Conservation (phyloP, 345 rosid genomes). For the Atalantia buxifolia region DNA sequence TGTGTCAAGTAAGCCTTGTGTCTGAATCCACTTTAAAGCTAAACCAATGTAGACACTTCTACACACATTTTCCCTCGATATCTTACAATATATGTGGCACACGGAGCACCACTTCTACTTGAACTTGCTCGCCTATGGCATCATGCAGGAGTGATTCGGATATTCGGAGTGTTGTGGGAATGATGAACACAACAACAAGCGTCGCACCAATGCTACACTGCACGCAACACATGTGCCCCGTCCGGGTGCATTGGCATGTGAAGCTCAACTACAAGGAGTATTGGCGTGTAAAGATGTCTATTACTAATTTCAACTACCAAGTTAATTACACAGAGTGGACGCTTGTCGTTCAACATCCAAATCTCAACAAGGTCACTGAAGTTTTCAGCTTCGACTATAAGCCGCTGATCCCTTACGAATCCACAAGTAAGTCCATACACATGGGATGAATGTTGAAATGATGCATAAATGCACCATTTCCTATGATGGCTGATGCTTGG, state of each 20-base stretch:
- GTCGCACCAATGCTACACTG: constrained; percentile 15
- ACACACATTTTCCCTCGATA: not conserved
- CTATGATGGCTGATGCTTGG: not conserved
- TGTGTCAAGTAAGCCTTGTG: constrained; percentile 27
- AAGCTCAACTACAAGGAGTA: constrained; percentile 32
- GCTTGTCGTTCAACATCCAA: constrained; percentile 36
- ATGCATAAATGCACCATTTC: not conserved
- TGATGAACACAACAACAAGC: not conserved
- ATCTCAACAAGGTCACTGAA: constrained; percentile 26
- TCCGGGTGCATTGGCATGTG: constrained; percentile 35
- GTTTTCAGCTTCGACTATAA: constrained; percentile 22
- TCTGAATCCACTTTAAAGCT: not conserved
- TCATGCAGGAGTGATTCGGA: constrained; percentile 14
- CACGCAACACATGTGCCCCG: constrained; percentile 28
- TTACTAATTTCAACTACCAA: constrained; percentile 26
- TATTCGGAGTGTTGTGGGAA: constrained; percentile 13
- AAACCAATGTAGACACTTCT: not conserved
- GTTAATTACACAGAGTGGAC: constrained; percentile 35
- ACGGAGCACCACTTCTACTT: not conserved
- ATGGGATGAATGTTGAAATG: not conserved
- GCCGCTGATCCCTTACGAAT: constrained; percentile 20
- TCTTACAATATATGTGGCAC: not conserved
- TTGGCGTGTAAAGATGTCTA: constrained; percentile 33
- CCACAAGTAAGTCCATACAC: constrained; percentile 7
- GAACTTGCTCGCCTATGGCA: not conserved